phyloP scores from a whole-genome alignment of 768 basidiomycete genomes.

The Udeniomyces megalosporus region DNA sequence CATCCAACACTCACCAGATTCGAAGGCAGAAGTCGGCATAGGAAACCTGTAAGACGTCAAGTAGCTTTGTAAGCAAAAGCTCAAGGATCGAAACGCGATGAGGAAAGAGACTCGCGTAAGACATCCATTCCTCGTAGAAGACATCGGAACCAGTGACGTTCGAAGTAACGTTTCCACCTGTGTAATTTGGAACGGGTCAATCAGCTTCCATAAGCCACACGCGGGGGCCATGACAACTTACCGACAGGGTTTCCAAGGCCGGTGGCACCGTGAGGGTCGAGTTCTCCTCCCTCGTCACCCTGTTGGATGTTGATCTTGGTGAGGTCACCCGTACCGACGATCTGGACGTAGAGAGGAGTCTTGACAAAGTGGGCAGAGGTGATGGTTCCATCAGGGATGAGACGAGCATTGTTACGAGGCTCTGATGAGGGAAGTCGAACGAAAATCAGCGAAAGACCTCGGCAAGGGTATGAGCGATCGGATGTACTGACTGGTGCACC shows the following conservation, averaged over 20 bases:
- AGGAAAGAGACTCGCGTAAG: not conserved
- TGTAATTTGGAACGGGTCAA: constrained; percentile 20
- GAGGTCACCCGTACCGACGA: constrained; percentile 37
- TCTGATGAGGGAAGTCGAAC: constrained; percentile 22
- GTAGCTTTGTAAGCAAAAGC: not conserved
- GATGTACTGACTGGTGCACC: constrained; percentile 16
- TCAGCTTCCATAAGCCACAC: not conserved
- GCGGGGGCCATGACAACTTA: constrained; percentile 11
- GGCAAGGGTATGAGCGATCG: not conserved
- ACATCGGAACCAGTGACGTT: constrained; percentile 30
- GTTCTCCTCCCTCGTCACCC: constrained; percentile 34
- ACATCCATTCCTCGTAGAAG: constrained; percentile 35
- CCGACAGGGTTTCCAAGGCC: constrained; percentile 30
- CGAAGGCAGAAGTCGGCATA: constrained; percentile 36
- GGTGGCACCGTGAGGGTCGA: constrained; percentile 31
- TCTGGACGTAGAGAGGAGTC: constrained; percentile 35
- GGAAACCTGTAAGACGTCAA: constrained; percentile 18
- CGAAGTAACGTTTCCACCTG: constrained; percentile 31
- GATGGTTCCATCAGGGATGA: constrained; percentile 31
- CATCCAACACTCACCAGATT: no score
- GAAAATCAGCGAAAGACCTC: not conserved
- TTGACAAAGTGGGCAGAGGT: constrained; percentile 30
- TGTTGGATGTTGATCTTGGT: constrained; percentile 32
- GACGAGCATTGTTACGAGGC: constrained; percentile 33
- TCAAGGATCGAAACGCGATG: not conserved